Percentiles rank a stretch among this genome's conserved stretches.
Conservation (phyloP, 148 eudicot species). For the Amaranthus cruentus region DNA sequence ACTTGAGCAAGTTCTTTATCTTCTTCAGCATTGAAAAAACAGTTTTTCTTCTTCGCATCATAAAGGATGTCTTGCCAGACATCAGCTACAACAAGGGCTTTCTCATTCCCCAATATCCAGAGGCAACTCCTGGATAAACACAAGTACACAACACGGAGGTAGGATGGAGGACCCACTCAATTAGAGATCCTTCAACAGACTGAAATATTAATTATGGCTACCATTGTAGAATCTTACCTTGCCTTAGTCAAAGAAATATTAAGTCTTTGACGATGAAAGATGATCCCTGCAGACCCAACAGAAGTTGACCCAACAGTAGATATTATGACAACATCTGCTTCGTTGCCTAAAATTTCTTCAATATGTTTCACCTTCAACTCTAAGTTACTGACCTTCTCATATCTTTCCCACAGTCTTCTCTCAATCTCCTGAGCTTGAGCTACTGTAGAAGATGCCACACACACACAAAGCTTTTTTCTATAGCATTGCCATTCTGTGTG, state of each 20-base stretch:
- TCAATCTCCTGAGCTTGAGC: slow-evolving; percentile 52
- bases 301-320: slow-evolving; percentile 45
- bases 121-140: slow-evolving; percentile 41
- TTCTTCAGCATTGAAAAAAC: slow-evolving; percentile 43
- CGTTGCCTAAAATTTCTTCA: slow-evolving; percentile 56
- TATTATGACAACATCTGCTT: slow-evolving; percentile 54
- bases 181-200: neutral
- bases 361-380: slow-evolving; percentile 34
- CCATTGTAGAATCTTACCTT: slow-evolving; percentile 32
- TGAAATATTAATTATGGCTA: neutral
- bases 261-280: slow-evolving; percentile 30
- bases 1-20: slow-evolving; percentile 23
- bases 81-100: slow-evolving; percentile 23
- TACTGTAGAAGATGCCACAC: slow-evolving; percentile 42
- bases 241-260: slow-evolving; percentile 49
- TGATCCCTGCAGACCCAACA: slow-evolving; percentile 31
- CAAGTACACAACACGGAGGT: neutral
- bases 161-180: neutral
- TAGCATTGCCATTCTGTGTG: slow-evolving; percentile 33
- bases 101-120: slow-evolving; percentile 54
- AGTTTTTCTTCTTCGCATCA: slow-evolving; percentile 40
- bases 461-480: slow-evolving; percentile 35
- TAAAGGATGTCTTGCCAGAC: slow-evolving; percentile 41
- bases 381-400: slow-evolving; percentile 23
- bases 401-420: slow-evolving; percentile 31